These are phyloP conservation scores for Elaphomyces granulatus DNA, from an alignment of 495 filamentous ascomycete species.

Conservation along the genomic window DNA sequence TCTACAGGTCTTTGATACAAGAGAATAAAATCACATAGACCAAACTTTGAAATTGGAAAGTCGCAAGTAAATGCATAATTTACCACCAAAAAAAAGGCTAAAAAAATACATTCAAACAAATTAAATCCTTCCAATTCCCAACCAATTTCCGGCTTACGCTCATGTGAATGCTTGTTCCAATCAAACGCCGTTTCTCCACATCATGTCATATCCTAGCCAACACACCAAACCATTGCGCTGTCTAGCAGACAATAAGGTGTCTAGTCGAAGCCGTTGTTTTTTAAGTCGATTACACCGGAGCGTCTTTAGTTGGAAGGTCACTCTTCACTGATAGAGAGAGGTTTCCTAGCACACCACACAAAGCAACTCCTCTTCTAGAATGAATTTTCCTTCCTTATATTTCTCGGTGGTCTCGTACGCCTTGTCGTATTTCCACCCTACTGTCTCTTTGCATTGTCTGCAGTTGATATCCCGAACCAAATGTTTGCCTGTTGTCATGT, in stretches of 20 bases:
- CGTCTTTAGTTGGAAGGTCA: background rate
- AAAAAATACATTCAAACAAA: too few relatives aligned
- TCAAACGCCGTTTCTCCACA: background rate
- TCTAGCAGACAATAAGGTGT: background rate
- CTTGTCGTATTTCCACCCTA: constrained; percentile 99
- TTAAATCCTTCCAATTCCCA: background rate
- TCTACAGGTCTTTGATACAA: too few relatives aligned
- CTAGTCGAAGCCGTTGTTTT: background rate
- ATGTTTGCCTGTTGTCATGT: constrained; percentile 97
- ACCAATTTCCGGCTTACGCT: background rate
- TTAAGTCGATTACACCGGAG: background rate
- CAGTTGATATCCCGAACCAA: constrained; percentile 87
- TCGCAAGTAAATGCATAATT: too few relatives aligned
- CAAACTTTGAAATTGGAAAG: too few relatives aligned
- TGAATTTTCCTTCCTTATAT: constrained; percentile 98
- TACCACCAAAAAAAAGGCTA: too few relatives aligned
- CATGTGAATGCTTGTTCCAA: background rate
- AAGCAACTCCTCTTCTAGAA: constrained; percentile 84
- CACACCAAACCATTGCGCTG: background rate
- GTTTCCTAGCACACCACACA: constrained; percentile 48
- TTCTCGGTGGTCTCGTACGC: constrained; percentile 84
- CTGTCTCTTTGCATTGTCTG: constrained; percentile 74
- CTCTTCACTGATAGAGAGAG: background rate
- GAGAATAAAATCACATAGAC: too few relatives aligned
- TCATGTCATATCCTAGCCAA: background rate